Evolutionary conservation across 352 stramenopile genomes (phyloP).

Genomic region (Blastocystis sp.): DNA sequence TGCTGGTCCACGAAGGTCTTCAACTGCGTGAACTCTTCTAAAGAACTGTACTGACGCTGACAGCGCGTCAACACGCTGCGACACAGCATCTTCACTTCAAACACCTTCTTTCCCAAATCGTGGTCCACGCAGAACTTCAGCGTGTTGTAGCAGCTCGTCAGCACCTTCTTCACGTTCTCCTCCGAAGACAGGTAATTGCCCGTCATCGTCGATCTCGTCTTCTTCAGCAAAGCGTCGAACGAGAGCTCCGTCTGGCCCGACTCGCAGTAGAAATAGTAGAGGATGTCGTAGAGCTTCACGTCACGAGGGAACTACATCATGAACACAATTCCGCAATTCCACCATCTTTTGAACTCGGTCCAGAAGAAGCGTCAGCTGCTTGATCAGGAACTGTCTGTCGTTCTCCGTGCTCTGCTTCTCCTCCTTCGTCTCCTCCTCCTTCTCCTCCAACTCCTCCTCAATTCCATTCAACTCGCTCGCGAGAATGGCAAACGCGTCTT

Average conservation of each 20-base stretch:
- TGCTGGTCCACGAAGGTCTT: not conserved
- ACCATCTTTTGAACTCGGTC: constrained; percentile 59
- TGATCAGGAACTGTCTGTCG: constrained; percentile 38
- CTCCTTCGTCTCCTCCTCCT: constrained; percentile 37
- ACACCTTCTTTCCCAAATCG: constrained; percentile 27
- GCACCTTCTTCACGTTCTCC: constrained; percentile 38
- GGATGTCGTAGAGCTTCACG: constrained; percentile 65
- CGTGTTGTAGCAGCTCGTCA: not conserved
- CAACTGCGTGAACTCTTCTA: constrained; percentile 17
- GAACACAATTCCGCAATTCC: not conserved
- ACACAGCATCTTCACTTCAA: constrained; percentile 74
- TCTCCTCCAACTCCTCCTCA: constrained; percentile 36
- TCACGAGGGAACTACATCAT: constrained; percentile 58
- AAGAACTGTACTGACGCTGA: not conserved
- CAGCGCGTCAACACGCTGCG: constrained; percentile 48
- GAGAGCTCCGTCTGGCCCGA: constrained; percentile 11
- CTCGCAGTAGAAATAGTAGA: constrained; percentile 36
- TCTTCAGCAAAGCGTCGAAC: constrained; percentile 60
- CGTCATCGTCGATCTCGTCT: constrained; percentile 56
- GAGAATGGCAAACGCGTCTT: not conserved
- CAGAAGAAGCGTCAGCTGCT: constrained; percentile 46
- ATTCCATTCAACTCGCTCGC: not conserved
- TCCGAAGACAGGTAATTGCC: constrained; percentile 54
- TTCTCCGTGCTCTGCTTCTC: not conserved
- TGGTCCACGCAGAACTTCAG: constrained; percentile 36